These are phyloP conservation scores for Vigna radiata DNA, from an alignment of 306 rosid species.

Conservation along the genomic window DNA sequence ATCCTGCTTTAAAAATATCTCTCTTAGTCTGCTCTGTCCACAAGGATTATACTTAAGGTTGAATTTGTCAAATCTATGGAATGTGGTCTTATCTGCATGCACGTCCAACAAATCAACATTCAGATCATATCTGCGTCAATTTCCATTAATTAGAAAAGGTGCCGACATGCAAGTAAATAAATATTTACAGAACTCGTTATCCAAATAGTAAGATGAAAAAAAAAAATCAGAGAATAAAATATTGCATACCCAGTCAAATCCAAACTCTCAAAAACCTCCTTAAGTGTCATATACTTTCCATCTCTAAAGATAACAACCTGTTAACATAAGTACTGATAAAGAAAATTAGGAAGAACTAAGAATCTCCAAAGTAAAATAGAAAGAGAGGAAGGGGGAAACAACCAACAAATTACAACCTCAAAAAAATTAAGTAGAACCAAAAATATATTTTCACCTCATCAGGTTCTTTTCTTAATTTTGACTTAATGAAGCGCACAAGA, in stretches of 20 bases:
- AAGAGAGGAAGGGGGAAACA: neutral
- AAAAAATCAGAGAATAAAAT: constrained; percentile 13
- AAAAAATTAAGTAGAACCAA: constrained; percentile 2
- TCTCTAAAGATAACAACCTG: constrained; percentile 97
- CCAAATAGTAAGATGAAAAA: constrained; percentile 25
- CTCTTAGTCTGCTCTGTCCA: constrained; percentile 96
- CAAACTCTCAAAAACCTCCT: constrained; percentile 92
- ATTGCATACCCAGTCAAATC: constrained; percentile 81
- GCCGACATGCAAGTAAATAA: constrained; percentile 11
- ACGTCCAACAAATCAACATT: constrained; percentile 92
- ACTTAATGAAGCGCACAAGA: constrained; percentile 85
- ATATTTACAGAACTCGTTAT: neutral
- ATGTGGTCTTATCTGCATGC: constrained; percentile 95
- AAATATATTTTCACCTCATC: constrained; percentile 67
- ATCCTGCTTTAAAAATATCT: constrained; percentile 93
- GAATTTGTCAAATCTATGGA: constrained; percentile 95
- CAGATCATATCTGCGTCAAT: constrained; percentile 66
- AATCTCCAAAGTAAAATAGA: constrained; percentile 39
- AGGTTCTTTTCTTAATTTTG: constrained; percentile 78
- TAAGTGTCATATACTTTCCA: constrained; percentile 89
- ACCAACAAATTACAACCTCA: constrained; percentile 2
- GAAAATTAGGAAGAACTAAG: constrained; percentile 36
- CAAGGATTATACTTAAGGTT: constrained; percentile 94
- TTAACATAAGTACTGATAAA: constrained; percentile 30
- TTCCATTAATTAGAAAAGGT: constrained; percentile 42